Base-by-base conservation (phyloP, 1,284 basidiomycete genomes). In the Fomitopsis pinicola region DNA sequence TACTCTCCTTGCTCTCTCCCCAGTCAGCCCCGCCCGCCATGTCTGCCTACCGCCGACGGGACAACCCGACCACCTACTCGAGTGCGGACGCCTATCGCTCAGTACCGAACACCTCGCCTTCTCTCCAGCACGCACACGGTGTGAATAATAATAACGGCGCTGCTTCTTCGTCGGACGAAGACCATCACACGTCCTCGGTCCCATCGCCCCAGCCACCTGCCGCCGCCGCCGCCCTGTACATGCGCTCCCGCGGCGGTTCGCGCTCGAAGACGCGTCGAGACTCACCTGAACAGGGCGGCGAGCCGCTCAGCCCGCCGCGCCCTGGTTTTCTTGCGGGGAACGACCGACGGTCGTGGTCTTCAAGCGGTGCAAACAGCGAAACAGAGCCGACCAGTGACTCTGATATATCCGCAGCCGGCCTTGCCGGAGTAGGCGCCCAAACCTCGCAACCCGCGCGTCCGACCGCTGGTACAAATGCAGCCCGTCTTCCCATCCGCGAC, bases 61-160 rank as follows among this genome's bases (percentile, higher is more conserved):
- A 71, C 58, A 57, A 65, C 40, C 36, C 64, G 57, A 52, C 44
- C 38, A 67, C 63, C 52, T 68, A 73, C 64, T 71, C 71, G 28
- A 67, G 64, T 36, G 70, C 72, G 36, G 72, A 73, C 64, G 70
- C 70, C 50, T 72, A 73, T 53, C 70, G 72, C 60, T 54, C 68
- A 17, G 58, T 72, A 17, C 63, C 65, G 57, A 64, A 65, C 35
- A 63, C 66, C 22, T 58, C 67, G 42, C 64, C 68, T 44, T 63
- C 64, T 48, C 53, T 61, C 53, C 61, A 64, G 17, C 63, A 63
- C 60, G 63, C 67, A 1, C 59, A 61, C 54, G 62, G 48, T 36
- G 58, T 59, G 64, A 40, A 8, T 26, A 55, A 35, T 42, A 61
- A 62, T 42, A 61, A 62, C 57, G 54, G 48, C 45, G 53, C 63